Conservation (phyloP, 148 eudicot species). For the Fagopyrum esculentum region DNA sequence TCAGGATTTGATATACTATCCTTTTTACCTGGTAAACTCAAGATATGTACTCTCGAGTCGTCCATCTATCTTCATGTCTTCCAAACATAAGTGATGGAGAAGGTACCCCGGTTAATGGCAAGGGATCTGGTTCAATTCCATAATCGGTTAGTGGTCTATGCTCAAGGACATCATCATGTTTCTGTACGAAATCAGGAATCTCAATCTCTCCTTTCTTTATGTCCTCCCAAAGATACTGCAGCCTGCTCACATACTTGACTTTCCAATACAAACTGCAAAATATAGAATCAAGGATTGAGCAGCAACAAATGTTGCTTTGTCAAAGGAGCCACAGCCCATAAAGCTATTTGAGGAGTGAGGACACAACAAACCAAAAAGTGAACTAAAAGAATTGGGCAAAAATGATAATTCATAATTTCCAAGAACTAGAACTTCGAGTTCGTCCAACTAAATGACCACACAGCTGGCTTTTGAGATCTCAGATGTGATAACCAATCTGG, state of each 20-base stretch:
- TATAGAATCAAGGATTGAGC: not conserved
- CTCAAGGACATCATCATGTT: conserved; percentile 77
- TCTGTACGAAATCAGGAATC: conserved; percentile 79
- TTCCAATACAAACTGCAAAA: conserved; percentile 79
- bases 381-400: not conserved
- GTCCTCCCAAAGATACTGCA: conserved; percentile 96
- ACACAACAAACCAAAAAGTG: too few relatives aligned
- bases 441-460: not conserved
- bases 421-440: not conserved
- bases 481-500: not conserved
- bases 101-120: conserved; percentile 57
- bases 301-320: not conserved
- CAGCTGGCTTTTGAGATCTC: not conserved
- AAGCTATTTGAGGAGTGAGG: too few relatives aligned
- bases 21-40: conserved; percentile 16
- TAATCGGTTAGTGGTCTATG: conserved; percentile 93
- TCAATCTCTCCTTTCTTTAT: conserved; percentile 80
- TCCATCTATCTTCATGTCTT: conserved; percentile 62
- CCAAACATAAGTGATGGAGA: conserved; percentile 42
- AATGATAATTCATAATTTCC: not conserved
- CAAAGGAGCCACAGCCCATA: not conserved
- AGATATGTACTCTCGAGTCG: conserved; percentile 42
- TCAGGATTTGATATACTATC: not conserved
- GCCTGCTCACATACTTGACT: conserved; percentile 86
- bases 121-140: conserved; percentile 90